Base-by-base conservation (phyloP, 2,329 filamentous ascomycete species). In the Tolypocladium paradoxum region DNA sequence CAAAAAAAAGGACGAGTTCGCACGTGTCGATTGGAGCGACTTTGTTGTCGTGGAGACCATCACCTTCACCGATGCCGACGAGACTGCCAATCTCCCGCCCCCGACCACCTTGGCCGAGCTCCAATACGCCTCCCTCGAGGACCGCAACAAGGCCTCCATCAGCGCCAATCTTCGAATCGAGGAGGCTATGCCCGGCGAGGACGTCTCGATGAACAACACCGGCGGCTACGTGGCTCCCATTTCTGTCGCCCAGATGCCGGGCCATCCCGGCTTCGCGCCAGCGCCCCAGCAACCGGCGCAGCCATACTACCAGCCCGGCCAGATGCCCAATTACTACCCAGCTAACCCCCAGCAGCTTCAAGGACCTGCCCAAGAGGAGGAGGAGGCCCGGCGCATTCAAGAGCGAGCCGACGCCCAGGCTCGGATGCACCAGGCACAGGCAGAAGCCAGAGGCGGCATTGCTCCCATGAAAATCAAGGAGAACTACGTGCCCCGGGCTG, bases 11-110 rank as follows among this genome's bases (percentile, higher is more conserved):
- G 73, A 78, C 24, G 76, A 82, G 52, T 84, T 93, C 68, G 87
- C 87, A 1, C 87, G 93, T 62, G 93, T 99, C 57, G 93, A 99
- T 69, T 99, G 93, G 93, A 89, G 95, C 65, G 92, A 97, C 66
- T 99, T 99, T 62, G 85, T 92, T 35, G 87, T 99, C 22, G 90
- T 96, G 46, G 93, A 96, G 70, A 96, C 91, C 0, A 91, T 99
- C 52, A 77, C 90, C 18, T 99, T 99, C 69, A 90, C 83, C 54
- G 91, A 96, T 60, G 81, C 82, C 38, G 93, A 99, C 67, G 91
- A 96, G 60, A 81, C 88, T 57, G 83, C 84, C 37, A 86, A 93
- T 58, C 83, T 99, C 12, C 91, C 92, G 34, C 87, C 91, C 1
- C 93, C 93, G 1, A 93, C 90, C 4, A 90, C 87, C 6, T 82